Percentiles rank a stretch among this genome's conserved stretches.
Conservation (phyloP, 306 rosid genomes). For the Ormosia emarginata region DNA sequence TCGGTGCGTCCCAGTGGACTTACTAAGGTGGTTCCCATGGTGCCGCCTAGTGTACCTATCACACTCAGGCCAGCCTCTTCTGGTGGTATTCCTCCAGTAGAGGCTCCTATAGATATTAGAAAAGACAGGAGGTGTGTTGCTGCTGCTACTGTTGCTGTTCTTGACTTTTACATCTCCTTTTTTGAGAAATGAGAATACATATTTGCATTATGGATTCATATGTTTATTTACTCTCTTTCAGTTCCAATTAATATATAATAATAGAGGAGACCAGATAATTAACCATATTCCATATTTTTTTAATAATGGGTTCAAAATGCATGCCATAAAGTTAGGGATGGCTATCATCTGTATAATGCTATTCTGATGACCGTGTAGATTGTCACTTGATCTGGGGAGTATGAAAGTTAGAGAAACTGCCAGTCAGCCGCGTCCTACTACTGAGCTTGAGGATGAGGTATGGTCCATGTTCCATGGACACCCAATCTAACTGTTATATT, state of each 20-base stretch:
- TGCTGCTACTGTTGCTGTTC: not conserved
- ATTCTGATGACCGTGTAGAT: constrained; percentile 47
- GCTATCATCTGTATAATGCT: constrained; percentile 8
- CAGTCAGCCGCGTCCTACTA: constrained; percentile 42
- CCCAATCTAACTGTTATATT: not conserved
- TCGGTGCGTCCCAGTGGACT: constrained; percentile 46
- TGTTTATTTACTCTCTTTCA: not conserved
- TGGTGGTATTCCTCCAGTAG: constrained; percentile 25
- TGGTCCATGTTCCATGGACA: not conserved
- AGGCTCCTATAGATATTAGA: constrained; percentile 30
- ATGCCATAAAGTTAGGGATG: constrained; percentile 7
- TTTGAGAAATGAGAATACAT: not conserved
- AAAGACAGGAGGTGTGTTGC: constrained; percentile 66
- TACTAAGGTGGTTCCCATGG: constrained; percentile 59
- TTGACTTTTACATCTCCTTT: not conserved
- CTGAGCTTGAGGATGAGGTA: constrained; percentile 93
- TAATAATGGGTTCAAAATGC: not conserved
- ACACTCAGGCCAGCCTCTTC: constrained; percentile 59
- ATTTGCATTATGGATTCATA: not conserved
- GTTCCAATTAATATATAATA: not conserved
- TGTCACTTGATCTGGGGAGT: constrained; percentile 80
- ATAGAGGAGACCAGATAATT: not conserved
- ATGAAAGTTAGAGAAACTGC: constrained; percentile 60
- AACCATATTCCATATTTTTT: not conserved
- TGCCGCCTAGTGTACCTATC: constrained; percentile 70